phyloP scores from a whole-genome alignment of 1,139 yeast species.

The Hyphopichia wangnamkhiaoensis region DNA sequence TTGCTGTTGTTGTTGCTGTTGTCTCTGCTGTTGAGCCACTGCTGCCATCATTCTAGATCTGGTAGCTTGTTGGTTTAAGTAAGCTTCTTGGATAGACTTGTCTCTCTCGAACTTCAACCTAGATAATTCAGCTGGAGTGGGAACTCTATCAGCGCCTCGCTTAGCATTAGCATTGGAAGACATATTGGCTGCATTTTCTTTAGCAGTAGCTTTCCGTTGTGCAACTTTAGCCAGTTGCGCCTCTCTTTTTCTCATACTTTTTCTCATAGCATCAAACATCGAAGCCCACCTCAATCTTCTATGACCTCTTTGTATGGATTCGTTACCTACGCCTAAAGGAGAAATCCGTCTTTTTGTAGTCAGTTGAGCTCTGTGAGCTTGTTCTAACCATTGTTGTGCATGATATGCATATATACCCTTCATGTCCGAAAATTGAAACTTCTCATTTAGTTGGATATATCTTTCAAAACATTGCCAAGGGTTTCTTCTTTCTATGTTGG shows the following conservation, averaged over 20 bases:
- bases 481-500: conserved; percentile 90
- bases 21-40: conserved; percentile 35
- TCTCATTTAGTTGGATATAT: conserved; percentile 88
- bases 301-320: conserved; percentile 92
- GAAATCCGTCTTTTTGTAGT: conserved; percentile 85
- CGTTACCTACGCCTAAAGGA: conserved; percentile 88
- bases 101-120: conserved; percentile 83
- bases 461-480: conserved; percentile 99
- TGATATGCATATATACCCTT: conserved; percentile 81
- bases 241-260: conserved; percentile 87
- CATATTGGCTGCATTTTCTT: conserved; percentile 5
- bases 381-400: conserved; percentile 92
- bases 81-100: conserved; percentile 75
- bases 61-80: conserved; percentile 53
- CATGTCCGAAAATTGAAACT: conserved; percentile 81
- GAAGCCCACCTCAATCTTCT: conserved; percentile 87
- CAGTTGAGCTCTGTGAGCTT: conserved; percentile 84
- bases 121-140: conserved; percentile 83
- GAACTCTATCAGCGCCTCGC: conserved; percentile 41
- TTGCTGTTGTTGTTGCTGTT: conserved; percentile 18
- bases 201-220: conserved; percentile 28
- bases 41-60: conserved; percentile 43
- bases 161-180: conserved; percentile 14
- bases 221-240: conserved; percentile 37
- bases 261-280: conserved; percentile 93